Conservation (phyloP, 2,329 filamentous ascomycete species). For the Apiospora saccharicola region DNA sequence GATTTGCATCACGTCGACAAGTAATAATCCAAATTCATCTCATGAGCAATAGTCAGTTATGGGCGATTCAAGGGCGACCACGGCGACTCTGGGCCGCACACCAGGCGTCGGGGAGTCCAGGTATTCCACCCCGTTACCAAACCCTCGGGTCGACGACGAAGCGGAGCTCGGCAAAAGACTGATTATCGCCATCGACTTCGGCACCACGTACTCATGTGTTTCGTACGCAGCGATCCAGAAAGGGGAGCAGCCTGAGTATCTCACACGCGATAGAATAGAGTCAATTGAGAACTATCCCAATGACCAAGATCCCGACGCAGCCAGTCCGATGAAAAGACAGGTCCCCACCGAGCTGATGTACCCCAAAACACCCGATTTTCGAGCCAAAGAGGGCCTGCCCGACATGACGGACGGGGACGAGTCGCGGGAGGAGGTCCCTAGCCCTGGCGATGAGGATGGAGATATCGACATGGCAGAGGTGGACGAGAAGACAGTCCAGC, state of each 20-base stretch:
- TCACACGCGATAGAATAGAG: conserved; percentile 24
- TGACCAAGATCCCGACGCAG: conserved; percentile 23
- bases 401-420: neutral
- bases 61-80: neutral
- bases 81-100: neutral
- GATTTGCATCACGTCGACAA: neutral
- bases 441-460: neutral
- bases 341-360: conserved; percentile 32
- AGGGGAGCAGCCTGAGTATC: neutral
- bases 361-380: conserved; percentile 17
- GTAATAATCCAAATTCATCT: neutral
- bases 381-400: neutral
- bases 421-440: neutral
- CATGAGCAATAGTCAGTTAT: neutral
- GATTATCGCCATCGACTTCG: conserved; percentile 31
- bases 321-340: conserved; percentile 29
- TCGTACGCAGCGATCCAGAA: conserved; percentile 27
- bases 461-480: neutral
- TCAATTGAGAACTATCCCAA: conserved; percentile 30
- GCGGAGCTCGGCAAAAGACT: conserved; percentile 23
- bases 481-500: neutral
- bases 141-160: conserved; percentile 11
- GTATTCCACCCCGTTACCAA: neutral
- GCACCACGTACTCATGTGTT: conserved; percentile 31
- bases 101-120: neutral